A percentile compares a stretch with the other conserved stretches of the same genome.
These are phyloP conservation scores for Phytopythium helicoides DNA, from an alignment of 352 stramenopile species.

Conservation along the genomic window DNA sequence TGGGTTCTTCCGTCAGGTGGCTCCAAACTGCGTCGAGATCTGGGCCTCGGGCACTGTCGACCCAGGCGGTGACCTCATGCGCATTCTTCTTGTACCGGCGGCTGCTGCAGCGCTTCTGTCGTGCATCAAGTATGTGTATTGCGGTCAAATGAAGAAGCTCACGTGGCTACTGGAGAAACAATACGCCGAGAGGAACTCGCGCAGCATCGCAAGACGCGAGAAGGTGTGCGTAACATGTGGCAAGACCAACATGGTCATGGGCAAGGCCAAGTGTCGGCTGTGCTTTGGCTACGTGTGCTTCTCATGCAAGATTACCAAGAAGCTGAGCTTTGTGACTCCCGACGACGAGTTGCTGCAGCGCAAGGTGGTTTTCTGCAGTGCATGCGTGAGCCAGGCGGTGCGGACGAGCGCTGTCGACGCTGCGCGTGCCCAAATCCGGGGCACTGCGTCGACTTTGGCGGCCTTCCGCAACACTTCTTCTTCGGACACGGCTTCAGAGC, in stretches of 20 bases:
- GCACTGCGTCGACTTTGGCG: neutral
- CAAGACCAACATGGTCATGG: too few relatives aligned
- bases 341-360: conserved; percentile 23
- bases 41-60: conserved; percentile 28
- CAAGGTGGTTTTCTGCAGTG: conserved; percentile 27
- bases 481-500: neutral
- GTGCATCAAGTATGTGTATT: conserved; percentile 24
- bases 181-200: conserved; percentile 1
- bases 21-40: conserved; percentile 8
- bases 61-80: conserved; percentile 18
- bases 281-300: too few relatives aligned
- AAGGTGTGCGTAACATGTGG: conserved; percentile 4
- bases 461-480: neutral
- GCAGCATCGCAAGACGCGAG: neutral
- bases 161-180: conserved; percentile 15
- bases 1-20: conserved; percentile 22
- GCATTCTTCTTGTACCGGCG: conserved; percentile 15
- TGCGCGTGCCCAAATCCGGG: conserved; percentile 17
- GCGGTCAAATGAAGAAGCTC: conserved; percentile 32
- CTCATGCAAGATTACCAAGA: too few relatives aligned
- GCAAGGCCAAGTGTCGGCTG: too few relatives aligned
- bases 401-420: conserved; percentile 17
- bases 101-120: conserved; percentile 22
- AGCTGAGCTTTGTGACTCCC: too few relatives aligned
- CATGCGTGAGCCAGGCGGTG: conserved; percentile 21